Evolutionary conservation across 331 rosid genomes (phyloP), one percentile per base, ranked within the genome.

Genomic region (Malus hybrid): DNA sequence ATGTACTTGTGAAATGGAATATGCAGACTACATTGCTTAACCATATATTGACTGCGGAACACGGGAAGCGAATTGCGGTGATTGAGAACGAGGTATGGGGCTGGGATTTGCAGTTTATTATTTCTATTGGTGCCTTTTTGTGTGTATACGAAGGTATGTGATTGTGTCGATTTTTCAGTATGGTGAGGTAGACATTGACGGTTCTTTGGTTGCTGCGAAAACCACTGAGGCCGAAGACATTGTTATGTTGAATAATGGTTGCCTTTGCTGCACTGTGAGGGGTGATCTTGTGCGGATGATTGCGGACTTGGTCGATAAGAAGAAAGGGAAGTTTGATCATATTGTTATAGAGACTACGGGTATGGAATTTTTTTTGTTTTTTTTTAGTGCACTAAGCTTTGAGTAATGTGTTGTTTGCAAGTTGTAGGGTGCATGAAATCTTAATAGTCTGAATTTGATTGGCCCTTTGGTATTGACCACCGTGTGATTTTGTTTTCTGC

Each of bases 241-340:
- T 84, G 79, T 94, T 76, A 87, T 94, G 97, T 73, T 94, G 80
- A 94, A 94, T 66, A 91, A 94, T 55, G 96, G 97, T 12, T 91
- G 98, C 72, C 98, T 94, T 77, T 94, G 98, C 87, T 94, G 98
- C 88, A 94, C 97, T 30, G 97, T 94, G 70, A 87, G 97, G 81
- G 98, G 97, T 70, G 98, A 93, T 78, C 97, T 91, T 33, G 98
- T 91, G 56, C 78, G 97, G 80, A 94, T 94, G 98, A 94, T 94
- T 72, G 10, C 88, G 0, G 96, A 94, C 32, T 75, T 94, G 75
- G 98, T 90, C 19, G 76, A 83, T 48, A 84, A 73, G 74, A 91
- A 91, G 90, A 93, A 89, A 83, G 98, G 94, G 60, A 91, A 64
- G 77, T 93, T 93, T 62, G 97, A 93, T 61, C 98, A 93, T 73